Evolutionary conservation across 805 yeast genomes (phyloP).

Genomic region (Kluyveromyces aestuarii): DNA sequence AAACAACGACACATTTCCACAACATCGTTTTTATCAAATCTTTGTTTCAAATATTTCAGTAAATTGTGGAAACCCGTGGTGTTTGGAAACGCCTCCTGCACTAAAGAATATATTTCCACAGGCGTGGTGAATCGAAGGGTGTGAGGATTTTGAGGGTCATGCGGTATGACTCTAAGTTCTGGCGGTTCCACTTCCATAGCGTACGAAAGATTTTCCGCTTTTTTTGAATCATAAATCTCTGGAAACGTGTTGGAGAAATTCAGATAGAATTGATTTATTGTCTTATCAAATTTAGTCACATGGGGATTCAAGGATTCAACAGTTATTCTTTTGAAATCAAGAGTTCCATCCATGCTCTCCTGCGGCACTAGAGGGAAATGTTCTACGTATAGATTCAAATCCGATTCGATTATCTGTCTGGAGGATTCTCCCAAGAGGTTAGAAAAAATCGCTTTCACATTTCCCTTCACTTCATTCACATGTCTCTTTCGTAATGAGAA

Average conservation of each 20-base stretch:
- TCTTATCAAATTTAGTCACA: conserved; percentile 36
- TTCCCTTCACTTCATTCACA: not conserved
- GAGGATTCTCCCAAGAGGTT: conserved; percentile 22
- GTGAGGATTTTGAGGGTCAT: conserved; percentile 25
- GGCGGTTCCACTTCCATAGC: conserved; percentile 20
- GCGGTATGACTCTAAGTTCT: conserved; percentile 10
- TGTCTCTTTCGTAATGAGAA: not conserved
- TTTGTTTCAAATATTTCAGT: conserved; percentile 56
- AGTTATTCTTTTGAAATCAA: conserved; percentile 16
- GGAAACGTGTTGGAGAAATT: conserved; percentile 52
- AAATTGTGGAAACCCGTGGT: conserved; percentile 86
- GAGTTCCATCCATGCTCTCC: conserved; percentile 7
- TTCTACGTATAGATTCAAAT: conserved; percentile 19
- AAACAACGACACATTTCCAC: conserved; percentile 78
- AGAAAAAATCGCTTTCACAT: conserved; percentile 10
- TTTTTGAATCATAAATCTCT: conserved; percentile 35
- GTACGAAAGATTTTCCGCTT: conserved; percentile 15
- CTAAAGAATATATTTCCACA: conserved; percentile 69
- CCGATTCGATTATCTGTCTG: conserved; percentile 16
- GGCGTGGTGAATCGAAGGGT: conserved; percentile 47
- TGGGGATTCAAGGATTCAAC: conserved; percentile 6
- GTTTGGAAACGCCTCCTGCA: conserved; percentile 72
- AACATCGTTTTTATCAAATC: conserved; percentile 63
- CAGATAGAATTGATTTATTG: conserved; percentile 59
- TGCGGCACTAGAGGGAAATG: conserved; percentile 27